A percentile compares a stretch with the other conserved stretches of the same genome.
These are phyloP conservation scores for Sphaerobolus stellatus DNA, from an alignment of 1,284 basidiomycete species.

Conservation along the genomic window DNA sequence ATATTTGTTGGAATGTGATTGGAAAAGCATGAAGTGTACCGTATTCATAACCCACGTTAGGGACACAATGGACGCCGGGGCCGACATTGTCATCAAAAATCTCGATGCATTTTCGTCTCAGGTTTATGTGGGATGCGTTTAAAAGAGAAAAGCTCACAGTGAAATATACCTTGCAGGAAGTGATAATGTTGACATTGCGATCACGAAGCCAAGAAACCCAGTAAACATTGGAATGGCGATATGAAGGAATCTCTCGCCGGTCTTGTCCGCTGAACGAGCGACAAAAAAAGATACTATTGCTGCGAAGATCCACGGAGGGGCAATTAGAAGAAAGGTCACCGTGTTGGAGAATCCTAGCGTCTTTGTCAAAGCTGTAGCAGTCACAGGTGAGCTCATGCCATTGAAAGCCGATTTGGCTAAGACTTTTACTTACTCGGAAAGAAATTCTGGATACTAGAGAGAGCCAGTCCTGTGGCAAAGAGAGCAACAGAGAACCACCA, in stretches of 20 bases:
- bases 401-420: no score
- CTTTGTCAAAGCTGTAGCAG: no score
- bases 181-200: constrained; percentile 71
- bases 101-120: no score
- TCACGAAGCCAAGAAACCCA: constrained; percentile 71
- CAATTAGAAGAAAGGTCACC: constrained; percentile 67
- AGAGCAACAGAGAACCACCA: constrained; percentile 29
- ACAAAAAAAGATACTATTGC: constrained; percentile 39
- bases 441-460: constrained; percentile 30
- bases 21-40: neutral
- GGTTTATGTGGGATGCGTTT: neutral
- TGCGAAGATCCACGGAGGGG: constrained; percentile 75
- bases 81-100: constrained; percentile 75
- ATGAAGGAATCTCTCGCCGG: constrained; percentile 66
- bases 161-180: constrained; percentile 66
- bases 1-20: neutral
- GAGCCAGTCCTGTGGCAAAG: constrained; percentile 23
- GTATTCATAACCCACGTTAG: constrained; percentile 72
- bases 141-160: constrained; percentile 55
- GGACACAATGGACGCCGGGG: constrained; percentile 67
- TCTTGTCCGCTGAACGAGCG: constrained; percentile 43
- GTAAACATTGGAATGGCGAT: constrained; percentile 51
- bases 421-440: constrained; percentile 30
- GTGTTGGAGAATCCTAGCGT: constrained; percentile 68
- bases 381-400: no score